phyloP scores from a whole-genome alignment of 805 yeast species.

The Yarrowia bubula region DNA sequence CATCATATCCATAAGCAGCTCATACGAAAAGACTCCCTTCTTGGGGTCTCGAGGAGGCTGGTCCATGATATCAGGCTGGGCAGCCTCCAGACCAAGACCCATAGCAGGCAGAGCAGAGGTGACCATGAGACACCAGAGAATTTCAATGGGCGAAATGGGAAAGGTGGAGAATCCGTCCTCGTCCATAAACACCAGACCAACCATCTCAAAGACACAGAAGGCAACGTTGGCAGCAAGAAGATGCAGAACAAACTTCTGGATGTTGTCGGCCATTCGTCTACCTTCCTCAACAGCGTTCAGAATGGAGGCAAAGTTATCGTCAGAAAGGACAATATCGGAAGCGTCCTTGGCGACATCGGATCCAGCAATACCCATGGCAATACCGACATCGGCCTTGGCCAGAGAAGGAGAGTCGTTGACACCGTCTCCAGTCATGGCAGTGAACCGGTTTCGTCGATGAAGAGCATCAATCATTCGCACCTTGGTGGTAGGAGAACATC shows the following conservation, averaged over 20 bases:
- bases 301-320: slow-evolving; percentile 77
- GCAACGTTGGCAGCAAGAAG: slow-evolving; percentile 70
- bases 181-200: slow-evolving; percentile 72
- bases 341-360: slow-evolving; percentile 86
- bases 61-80: slow-evolving; percentile 56
- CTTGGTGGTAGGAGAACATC: slow-evolving; percentile 81
- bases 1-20: slow-evolving; percentile 64
- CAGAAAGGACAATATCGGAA: slow-evolving; percentile 70
- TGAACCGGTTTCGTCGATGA: slow-evolving; percentile 59
- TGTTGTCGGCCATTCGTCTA: slow-evolving; percentile 72
- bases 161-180: slow-evolving; percentile 65
- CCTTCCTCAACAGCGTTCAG: slow-evolving; percentile 81
- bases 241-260: slow-evolving; percentile 74
- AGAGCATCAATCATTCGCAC: slow-evolving; percentile 77
- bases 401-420: slow-evolving; percentile 78
- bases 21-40: slow-evolving; percentile 60
- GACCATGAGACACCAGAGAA: slow-evolving; percentile 73
- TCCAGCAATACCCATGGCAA: slow-evolving; percentile 80
- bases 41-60: slow-evolving; percentile 60
- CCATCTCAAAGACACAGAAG: slow-evolving; percentile 63
- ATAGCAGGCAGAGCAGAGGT: slow-evolving; percentile 82
- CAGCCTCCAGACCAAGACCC: slow-evolving; percentile 70
- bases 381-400: slow-evolving; percentile 76
- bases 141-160: slow-evolving; percentile 78
- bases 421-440: slow-evolving; percentile 86